Evolutionary conservation across 352 stramenopile genomes (phyloP), one percentile per base, ranked within the genome.

Genomic region (Phytophthora vignae): DNA sequence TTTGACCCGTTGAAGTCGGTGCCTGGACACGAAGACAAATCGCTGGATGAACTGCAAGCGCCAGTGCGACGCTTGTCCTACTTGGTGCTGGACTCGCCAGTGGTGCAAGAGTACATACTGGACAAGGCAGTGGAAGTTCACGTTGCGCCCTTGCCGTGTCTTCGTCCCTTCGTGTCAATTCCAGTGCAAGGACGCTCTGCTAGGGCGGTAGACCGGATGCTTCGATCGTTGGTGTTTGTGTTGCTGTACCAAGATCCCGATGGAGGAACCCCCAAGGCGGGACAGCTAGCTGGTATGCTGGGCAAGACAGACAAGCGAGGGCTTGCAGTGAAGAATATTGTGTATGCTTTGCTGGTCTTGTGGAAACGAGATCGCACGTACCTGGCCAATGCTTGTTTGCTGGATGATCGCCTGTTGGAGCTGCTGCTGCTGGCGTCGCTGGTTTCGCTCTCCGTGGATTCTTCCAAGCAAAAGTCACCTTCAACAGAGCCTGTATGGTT

Each of bases 371-470:
- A 91, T 40, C 48, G 63, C 9, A 60, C 54, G 3, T 81, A 87
- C 56, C 22, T 90, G 0, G 49, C 60, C 1, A 59, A 69, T 11
- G 54, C 40, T 31, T 74, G 44, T 33, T 68, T 88, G 46, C 52
- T 93, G 44, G 84, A 68, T 48, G 60, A 76, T 69, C 68, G 61
- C 21, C 33, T 79, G 14, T 55, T 91, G 25, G 84, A 94, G 49
- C 63, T 91, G 1, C 61, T 94, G 46, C 61, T 94, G 49, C 67
- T 94, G 8, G 79, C 84, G 11, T 88, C 84, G 3, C 62, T 91
- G 19, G 61, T 92, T 14, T 88, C 73, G 21, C 40, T 83, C 27
- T 55, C 75, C 27, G 29, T 82, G 17, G 76, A 79, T 62, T 65
- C 25, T 31, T 73, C 67, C 2, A 85, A 83, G 36, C 55, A 65